A percentile compares a stretch with the other conserved stretches of the same genome.
Conservation (phyloP, 805 yeast species). For the Yarrowia divulgata region DNA sequence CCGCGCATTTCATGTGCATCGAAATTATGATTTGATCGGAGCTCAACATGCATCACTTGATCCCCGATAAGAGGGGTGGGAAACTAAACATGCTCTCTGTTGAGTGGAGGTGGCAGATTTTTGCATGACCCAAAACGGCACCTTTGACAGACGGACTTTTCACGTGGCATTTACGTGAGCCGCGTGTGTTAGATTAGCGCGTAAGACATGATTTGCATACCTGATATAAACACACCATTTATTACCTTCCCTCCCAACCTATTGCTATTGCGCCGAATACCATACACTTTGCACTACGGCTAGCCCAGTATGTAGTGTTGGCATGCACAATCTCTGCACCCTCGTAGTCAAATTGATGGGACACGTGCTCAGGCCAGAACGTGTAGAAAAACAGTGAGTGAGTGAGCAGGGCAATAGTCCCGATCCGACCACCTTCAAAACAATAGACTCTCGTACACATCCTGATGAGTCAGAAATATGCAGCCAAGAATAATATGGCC, state of each 20-base stretch:
- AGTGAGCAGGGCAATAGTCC: too few relatives aligned
- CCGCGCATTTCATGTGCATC: constrained; percentile 33
- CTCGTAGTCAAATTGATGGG: constrained; percentile 12
- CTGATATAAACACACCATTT: too few relatives aligned
- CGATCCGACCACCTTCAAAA: too few relatives aligned
- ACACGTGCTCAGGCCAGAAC: constrained; percentile 9
- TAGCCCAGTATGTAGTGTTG: constrained; percentile 1
- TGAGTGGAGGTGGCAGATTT: background rate
- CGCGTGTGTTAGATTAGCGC: background rate
- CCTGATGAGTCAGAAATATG: background rate
- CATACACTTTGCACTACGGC: background rate
- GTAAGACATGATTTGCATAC: too few relatives aligned
- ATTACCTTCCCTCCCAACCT: too few relatives aligned
- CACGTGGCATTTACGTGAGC: background rate
- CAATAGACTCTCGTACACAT: too few relatives aligned
- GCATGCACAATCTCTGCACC: constrained; percentile 38
- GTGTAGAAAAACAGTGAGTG: background rate
- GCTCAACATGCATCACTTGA: constrained; percentile 38
- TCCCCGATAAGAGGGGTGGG: constrained; percentile 20
- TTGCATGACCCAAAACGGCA: background rate
- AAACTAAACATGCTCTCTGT: background rate
- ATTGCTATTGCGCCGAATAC: background rate
- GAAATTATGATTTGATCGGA: constrained; percentile 36
- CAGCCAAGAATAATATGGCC: background rate
- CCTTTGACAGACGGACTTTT: background rate